Evolutionary conservation across 2,329 filamentous ascomycete genomes (phyloP), one percentile per base, ranked within the genome.

Genomic region (Ceratocystis eucalypticola): DNA sequence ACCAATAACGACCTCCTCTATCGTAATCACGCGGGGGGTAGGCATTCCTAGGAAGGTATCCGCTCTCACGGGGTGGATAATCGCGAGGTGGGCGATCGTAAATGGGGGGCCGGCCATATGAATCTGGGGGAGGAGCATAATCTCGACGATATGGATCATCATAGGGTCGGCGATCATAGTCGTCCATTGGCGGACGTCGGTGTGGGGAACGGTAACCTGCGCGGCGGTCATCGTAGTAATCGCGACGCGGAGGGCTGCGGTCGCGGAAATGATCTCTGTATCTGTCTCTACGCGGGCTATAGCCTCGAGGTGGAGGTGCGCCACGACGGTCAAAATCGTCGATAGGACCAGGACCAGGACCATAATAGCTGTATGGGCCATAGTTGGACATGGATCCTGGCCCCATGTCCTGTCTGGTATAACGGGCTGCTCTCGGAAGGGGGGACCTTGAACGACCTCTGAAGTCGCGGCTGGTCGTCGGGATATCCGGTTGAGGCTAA

Each of bases 241-340:
- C 96, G 68, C 93, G 88, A 71, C 90, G 87, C 68, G 88, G 87
- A 67, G 88, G 88, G 73, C 90, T 93, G 72, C 92, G 87, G 73
- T 95, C 91, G 74, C 93, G 91, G 76, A 96, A 96, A 70, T 88
- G 86, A 69, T 88, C 86, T 62, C 82, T 84, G 70, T 81, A 82
- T 22, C 76, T 80, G 17, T 80, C 80, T 22, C 88, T 85, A 70
- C 88, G 87, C 69, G 91, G 92, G 75, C 88, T 95, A 75, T 95
- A 96, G 68, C 87, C 89, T 71, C 90, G 85, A 68, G 85, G 85
- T 57, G 80, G 80, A 25, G 57, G 59, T 8, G 64, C 64, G 2
- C 87, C 88, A 72, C 93, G 90, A 71, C 91, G 87, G 70, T 92
- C 88, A 74, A 94, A 92, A 72, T 94, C 89, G 73, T 93, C 89